Evolutionary conservation across 176 grass and related monocot species (phyloP).

Genomic region (Triticum dicoccoides): DNA sequence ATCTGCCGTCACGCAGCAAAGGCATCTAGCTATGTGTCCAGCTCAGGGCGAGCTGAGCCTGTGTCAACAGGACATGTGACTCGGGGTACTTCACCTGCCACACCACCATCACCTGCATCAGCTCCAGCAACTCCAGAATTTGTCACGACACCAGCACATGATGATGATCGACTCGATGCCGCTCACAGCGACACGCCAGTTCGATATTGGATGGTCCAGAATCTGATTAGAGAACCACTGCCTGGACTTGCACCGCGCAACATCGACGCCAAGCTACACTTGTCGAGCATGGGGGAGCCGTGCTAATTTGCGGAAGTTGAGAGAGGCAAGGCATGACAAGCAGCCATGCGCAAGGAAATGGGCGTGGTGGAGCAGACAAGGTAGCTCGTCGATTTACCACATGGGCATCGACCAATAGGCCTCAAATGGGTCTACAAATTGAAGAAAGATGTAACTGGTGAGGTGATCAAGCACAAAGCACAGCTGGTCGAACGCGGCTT

Average conservation of each 20-base stretch:
- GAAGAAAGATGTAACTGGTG: too few relatives aligned
- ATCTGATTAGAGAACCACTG: neutral
- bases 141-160: neutral
- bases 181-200: neutral
- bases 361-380: neutral
- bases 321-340: neutral
- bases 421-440: too few relatives aligned
- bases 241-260: neutral
- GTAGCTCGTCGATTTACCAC: neutral
- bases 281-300: too few relatives aligned
- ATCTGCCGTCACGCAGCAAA: neutral
- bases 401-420: neutral
- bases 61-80: neutral
- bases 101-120: too few relatives aligned
- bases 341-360: neutral
- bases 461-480: too few relatives aligned
- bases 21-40: neutral
- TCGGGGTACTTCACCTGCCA: too few relatives aligned
- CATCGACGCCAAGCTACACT: too few relatives aligned
- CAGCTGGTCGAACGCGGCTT: too few relatives aligned
- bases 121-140: neutral
- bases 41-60: neutral
- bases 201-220: neutral
- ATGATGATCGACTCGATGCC: neutral
- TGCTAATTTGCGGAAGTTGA: too few relatives aligned